A percentile compares a stretch with the other conserved stretches of the same genome.
Conservation (phyloP, 768 basidiomycete genomes). For the Leccinum arenicola region DNA sequence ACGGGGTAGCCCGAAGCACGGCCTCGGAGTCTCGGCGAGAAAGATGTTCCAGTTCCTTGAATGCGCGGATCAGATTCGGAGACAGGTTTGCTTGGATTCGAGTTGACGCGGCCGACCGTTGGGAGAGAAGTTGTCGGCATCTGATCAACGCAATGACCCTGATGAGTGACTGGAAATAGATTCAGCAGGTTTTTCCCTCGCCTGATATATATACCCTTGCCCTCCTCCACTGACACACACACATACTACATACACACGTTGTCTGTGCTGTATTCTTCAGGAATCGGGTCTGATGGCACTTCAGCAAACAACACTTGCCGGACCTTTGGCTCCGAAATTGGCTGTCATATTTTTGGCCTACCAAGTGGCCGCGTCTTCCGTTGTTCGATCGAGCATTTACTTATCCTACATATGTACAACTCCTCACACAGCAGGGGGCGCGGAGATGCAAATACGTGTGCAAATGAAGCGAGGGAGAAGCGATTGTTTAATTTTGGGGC, state of each 20-base stretch:
- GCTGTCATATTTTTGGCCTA: background rate
- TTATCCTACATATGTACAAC: no score
- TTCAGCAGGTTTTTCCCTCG: no score
- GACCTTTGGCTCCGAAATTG: constrained; percentile 43
- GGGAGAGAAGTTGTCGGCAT: no score
- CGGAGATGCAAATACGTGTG: background rate
- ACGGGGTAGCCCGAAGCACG: background rate
- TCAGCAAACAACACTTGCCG: constrained; percentile 48
- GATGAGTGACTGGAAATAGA: no score
- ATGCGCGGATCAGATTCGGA: background rate
- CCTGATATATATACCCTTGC: no score
- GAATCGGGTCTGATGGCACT: constrained; percentile 56
- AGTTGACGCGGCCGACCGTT: no score
- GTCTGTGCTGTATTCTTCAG: constrained; percentile 77
- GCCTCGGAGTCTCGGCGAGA: background rate
- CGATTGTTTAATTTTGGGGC: background rate
- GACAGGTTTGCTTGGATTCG: background rate
- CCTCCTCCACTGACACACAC: no score
- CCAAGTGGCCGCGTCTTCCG: no score
- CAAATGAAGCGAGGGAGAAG: background rate
- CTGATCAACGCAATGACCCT: no score
- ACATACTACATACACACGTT: no score
- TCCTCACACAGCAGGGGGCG: background rate
- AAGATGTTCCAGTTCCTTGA: background rate
- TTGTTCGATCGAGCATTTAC: no score